Percentiles rank a stretch among this genome's conserved stretches.
Evolutionary conservation across 306 rosid genomes (phyloP).

Genomic region (Trifolium subterraneum): DNA sequence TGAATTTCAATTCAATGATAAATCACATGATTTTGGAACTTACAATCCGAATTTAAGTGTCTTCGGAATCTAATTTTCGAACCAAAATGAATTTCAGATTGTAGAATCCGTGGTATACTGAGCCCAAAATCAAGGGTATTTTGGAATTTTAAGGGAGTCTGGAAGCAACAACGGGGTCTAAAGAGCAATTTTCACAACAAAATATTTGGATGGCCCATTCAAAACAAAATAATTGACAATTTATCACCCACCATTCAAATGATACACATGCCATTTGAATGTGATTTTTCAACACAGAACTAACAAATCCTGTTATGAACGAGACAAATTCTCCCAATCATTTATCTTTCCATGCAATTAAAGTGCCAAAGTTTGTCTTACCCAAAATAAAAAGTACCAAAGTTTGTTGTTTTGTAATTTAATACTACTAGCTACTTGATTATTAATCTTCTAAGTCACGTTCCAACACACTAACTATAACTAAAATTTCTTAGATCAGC

Average conservation of each 20-base stretch:
- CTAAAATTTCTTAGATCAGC: slow-evolving; percentile 34
- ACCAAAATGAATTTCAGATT: too few relatives aligned
- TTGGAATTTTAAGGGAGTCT: too few relatives aligned
- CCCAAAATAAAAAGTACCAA: neutral
- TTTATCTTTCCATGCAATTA: slow-evolving; percentile 15
- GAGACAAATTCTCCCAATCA: neutral
- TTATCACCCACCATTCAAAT: neutral
- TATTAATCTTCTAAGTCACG: slow-evolving; percentile 46
- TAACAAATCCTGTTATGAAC: neutral
- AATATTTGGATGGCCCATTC: neutral
- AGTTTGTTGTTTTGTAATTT: slow-evolving; percentile 34
- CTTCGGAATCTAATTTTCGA: too few relatives aligned
- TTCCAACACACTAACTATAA: slow-evolving; percentile 42
- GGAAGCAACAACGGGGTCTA: too few relatives aligned
- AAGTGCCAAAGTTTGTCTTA: slow-evolving; percentile 3
- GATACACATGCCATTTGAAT: neutral
- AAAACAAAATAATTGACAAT: neutral
- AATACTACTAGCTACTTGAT: neutral
- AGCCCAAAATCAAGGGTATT: too few relatives aligned
- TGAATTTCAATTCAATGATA: too few relatives aligned
- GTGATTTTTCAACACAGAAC: neutral
- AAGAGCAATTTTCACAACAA: neutral
- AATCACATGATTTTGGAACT: too few relatives aligned
- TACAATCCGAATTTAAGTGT: too few relatives aligned
- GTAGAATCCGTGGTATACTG: too few relatives aligned